Evolutionary conservation across 2,329 filamentous ascomycete genomes (phyloP).

Genomic region (Ophiostoma sp.): DNA sequence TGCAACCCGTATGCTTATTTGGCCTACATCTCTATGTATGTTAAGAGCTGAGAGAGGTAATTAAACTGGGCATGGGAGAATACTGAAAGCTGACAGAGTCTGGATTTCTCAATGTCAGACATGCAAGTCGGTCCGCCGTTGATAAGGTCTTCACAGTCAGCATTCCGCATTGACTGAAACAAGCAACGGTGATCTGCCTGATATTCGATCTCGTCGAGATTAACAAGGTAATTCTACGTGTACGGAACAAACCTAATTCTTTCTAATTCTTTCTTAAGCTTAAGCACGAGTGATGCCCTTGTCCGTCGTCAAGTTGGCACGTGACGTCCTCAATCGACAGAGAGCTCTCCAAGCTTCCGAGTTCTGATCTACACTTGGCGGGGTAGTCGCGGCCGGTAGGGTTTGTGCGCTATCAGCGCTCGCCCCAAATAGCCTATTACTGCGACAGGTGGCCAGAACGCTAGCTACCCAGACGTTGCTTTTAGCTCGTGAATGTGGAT

Average conservation of each 20-base stretch:
- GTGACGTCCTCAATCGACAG: background rate
- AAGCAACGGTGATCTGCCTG: background rate
- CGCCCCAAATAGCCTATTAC: background rate
- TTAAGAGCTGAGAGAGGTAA: background rate
- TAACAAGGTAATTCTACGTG: background rate
- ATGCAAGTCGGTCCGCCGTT: background rate
- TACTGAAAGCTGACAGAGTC: background rate
- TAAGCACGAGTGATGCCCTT: background rate
- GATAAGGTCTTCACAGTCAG: background rate
- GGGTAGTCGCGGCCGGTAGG: background rate
- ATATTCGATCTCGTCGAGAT: background rate
- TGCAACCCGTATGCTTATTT: background rate
- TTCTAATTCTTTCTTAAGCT: background rate
- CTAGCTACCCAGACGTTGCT: background rate
- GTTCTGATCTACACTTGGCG: background rate
- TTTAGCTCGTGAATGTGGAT: slow-evolving; percentile 11
- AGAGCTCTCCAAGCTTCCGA: background rate
- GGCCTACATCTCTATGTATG: background rate
- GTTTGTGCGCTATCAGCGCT: background rate
- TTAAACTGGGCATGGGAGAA: background rate
- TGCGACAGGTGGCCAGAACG: background rate
- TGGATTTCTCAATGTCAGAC: background rate
- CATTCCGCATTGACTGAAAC: background rate
- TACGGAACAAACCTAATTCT: background rate
- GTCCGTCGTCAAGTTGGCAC: background rate